phyloP scores from a whole-genome alignment of 2,329 filamentous ascomycete species.

The Macrophomina pseudophaseolina region DNA sequence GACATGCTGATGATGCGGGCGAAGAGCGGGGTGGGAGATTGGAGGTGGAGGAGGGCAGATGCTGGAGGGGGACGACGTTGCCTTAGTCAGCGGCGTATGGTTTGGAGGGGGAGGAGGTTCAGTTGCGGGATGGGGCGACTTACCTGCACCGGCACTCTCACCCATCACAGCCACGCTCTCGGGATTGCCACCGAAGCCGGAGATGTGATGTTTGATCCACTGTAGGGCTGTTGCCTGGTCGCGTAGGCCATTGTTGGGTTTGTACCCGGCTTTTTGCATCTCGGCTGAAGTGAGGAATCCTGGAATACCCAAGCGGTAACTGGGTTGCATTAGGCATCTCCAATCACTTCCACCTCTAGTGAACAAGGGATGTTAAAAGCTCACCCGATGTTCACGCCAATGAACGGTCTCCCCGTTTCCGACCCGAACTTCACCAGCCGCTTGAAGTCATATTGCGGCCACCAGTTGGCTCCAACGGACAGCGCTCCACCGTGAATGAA shows the following conservation, averaged over 20 bases:
- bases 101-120: neutral
- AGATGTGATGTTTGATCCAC: constrained; percentile 46
- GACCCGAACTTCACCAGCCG: constrained; percentile 53
- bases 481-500: constrained; percentile 62
- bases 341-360: neutral
- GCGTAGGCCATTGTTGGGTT: constrained; percentile 41
- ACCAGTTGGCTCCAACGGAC: constrained; percentile 56
- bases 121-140: constrained; percentile 28
- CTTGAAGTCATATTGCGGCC: constrained; percentile 57
- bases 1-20: constrained; percentile 42
- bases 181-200: constrained; percentile 46
- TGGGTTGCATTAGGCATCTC: constrained; percentile 22
- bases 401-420: constrained; percentile 52
- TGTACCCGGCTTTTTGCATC: constrained; percentile 50
- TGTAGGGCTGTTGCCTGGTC: constrained; percentile 44
- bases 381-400: constrained; percentile 54
- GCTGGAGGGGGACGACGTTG: neutral
- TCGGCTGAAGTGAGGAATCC: constrained; percentile 54
- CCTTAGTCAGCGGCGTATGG: constrained; percentile 26
- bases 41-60: constrained; percentile 31
- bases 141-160: constrained; percentile 56
- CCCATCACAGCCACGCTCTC: constrained; percentile 50
- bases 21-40: constrained; percentile 48
- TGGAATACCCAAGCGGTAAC: constrained; percentile 40
- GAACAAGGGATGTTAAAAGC: constrained; percentile 34